These are phyloP conservation scores for Circinella minor DNA, from an alignment of 371 early-diverging fungal genomes.

Conservation along the genomic window DNA sequence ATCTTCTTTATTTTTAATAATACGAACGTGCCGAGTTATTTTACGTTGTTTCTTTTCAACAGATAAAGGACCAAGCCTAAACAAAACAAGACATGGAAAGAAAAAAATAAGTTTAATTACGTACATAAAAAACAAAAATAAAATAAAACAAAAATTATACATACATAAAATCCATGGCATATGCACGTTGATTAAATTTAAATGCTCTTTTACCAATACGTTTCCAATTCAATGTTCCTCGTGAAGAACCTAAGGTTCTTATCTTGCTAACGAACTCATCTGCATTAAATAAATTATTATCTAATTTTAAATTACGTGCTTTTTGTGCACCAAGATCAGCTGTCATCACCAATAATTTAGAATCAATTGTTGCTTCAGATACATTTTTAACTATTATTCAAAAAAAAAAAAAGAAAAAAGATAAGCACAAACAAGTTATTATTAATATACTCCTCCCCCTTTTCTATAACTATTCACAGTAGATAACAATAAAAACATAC, in stretches of 20 bases:
- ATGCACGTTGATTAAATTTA: slow-evolving; percentile 57
- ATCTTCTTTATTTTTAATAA: slow-evolving; percentile 51
- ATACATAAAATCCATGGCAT: slow-evolving; percentile 78
- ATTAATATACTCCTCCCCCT: too few species aligned
- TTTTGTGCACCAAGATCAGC: slow-evolving; percentile 81
- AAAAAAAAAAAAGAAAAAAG: neutral
- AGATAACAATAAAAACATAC: slow-evolving; percentile 17
- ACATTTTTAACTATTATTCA: slow-evolving; percentile 62
- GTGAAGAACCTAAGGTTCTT: slow-evolving; percentile 41
- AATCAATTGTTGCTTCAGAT: slow-evolving; percentile 91
- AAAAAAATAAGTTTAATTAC: neutral
- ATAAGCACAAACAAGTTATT: neutral
- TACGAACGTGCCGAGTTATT: slow-evolving; percentile 27
- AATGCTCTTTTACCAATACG: slow-evolving; percentile 63
- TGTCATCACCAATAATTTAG: slow-evolving; percentile 70
- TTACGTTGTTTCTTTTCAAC: slow-evolving; percentile 65
- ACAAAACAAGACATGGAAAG: neutral
- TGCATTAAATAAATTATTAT: slow-evolving; percentile 69
- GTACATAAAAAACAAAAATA: neutral
- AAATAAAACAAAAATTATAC: slow-evolving; percentile 4
- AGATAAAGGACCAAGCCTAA: slow-evolving; percentile 71
- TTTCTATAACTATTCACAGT: neutral
- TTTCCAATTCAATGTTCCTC: slow-evolving; percentile 61
- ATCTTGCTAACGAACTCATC: slow-evolving; percentile 75
- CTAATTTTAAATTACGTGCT: slow-evolving; percentile 74